Evolutionary conservation across 495 filamentous ascomycete species (phyloP).

Genomic region (Zalerion maritima): DNA sequence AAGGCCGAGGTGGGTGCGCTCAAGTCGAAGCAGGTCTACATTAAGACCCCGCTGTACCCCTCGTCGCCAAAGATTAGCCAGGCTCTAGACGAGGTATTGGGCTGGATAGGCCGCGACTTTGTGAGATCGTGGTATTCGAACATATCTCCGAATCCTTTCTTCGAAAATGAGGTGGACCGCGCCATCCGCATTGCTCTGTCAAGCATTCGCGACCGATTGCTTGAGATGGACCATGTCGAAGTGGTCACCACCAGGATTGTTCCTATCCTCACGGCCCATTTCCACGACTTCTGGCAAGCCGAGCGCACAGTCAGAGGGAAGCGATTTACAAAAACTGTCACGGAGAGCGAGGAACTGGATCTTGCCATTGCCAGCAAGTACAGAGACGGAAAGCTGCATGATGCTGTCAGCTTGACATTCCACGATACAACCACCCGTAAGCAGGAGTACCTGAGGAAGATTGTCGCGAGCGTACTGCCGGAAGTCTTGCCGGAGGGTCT

Average conservation of each 20-base stretch:
- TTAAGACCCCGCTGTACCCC: constrained; percentile 51
- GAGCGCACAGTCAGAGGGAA: constrained; percentile 77
- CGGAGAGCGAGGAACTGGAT: constrained; percentile 91
- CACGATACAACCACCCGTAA: constrained; percentile 70
- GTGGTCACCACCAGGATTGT: constrained; percentile 66
- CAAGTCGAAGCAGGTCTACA: constrained; percentile 33
- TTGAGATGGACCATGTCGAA: constrained; percentile 64
- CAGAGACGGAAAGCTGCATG: constrained; percentile 74
- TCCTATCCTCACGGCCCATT: constrained; percentile 79
- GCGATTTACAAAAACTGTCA: constrained; percentile 75
- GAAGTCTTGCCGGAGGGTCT: constrained; percentile 58
- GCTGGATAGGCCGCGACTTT: constrained; percentile 69
- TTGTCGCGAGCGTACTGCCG: constrained; percentile 56
- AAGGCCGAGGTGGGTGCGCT: constrained; percentile 48
- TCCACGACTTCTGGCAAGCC: constrained; percentile 81
- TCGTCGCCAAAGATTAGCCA: constrained; percentile 67
- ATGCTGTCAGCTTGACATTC: constrained; percentile 68
- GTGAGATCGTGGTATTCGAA: constrained; percentile 75
- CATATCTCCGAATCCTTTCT: constrained; percentile 68
- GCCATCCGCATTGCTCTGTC: constrained; percentile 60
- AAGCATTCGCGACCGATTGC: constrained; percentile 51
- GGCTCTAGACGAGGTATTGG: constrained; percentile 65
- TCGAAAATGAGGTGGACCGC: constrained; percentile 73
- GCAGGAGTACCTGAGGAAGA: constrained; percentile 70
- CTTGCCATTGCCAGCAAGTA: constrained; percentile 89